Conservation (phyloP, 2,329 filamentous ascomycete genomes). For the Coniochaeta sp. region DNA sequence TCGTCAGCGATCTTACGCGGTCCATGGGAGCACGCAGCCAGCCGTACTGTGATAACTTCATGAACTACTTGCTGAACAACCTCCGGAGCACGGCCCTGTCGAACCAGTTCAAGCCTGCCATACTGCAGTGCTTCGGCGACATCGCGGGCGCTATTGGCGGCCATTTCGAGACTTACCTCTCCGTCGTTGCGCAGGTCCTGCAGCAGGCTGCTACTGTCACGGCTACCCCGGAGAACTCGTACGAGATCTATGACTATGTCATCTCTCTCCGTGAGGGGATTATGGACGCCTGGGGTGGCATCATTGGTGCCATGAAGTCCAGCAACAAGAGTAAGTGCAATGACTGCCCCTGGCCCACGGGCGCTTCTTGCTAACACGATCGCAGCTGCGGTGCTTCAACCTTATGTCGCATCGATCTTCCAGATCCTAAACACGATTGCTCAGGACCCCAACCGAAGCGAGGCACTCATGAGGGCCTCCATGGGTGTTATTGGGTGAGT, state of each 20-base stretch:
- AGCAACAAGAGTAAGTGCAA: constrained; percentile 62
- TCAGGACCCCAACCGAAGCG: constrained; percentile 79
- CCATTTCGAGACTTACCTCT: constrained; percentile 87
- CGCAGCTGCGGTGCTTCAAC: constrained; percentile 62
- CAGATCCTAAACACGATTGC: constrained; percentile 75
- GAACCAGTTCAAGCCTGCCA: constrained; percentile 97
- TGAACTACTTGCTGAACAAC: constrained; percentile 96
- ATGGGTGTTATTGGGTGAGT: constrained; percentile 95
- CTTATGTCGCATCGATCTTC: constrained; percentile 81
- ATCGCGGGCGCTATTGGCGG: constrained; percentile 91
- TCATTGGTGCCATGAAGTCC: constrained; percentile 87
- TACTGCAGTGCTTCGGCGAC: constrained; percentile 95
- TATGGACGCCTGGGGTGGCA: constrained; percentile 98
- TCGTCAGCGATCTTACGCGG: constrained; percentile 93
- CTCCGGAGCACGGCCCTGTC: constrained; percentile 79
- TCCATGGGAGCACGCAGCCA: constrained; percentile 85
- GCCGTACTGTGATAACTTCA: constrained; percentile 93
- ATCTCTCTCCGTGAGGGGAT: constrained; percentile 93
- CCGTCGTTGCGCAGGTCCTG: constrained; percentile 86
- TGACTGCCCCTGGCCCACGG: neutral
- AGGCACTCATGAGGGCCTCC: constrained; percentile 82
- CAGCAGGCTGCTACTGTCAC: constrained; percentile 86
- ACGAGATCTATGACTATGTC: constrained; percentile 96
- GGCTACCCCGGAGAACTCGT: constrained; percentile 70
- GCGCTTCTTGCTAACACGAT: constrained; percentile 18